Evolutionary conservation across 208 protist genomes (phyloP).

Genomic region (Tritrichomonas foetus): DNA sequence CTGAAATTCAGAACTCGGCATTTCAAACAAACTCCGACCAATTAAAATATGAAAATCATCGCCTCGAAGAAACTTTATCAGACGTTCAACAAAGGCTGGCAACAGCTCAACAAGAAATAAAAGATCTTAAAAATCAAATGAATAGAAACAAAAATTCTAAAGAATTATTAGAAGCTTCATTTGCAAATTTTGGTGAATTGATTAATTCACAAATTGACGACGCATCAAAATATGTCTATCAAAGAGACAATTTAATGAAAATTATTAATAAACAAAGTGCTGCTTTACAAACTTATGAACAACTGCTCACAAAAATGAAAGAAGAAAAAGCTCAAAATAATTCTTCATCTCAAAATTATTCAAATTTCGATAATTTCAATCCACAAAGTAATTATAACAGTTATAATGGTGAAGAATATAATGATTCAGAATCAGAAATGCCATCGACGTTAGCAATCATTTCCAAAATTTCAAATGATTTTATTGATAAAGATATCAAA

Average conservation of each 20-base stretch:
- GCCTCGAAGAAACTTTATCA: not conserved
- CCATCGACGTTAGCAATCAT: no score
- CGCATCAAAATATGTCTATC: not conserved
- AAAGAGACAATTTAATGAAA: not conserved
- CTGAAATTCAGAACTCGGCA: not conserved
- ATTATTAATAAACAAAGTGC: not conserved
- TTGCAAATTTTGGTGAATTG: not conserved
- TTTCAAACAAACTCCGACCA: not conserved
- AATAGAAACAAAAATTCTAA: not conserved
- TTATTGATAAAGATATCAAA: no score
- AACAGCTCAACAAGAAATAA: not conserved
- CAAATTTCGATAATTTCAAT: no score
- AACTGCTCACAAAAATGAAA: no score
- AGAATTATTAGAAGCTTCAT: not conserved
- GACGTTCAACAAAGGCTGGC: not conserved
- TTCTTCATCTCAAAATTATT: no score
- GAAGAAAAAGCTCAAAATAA: no score
- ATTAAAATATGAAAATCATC: not conserved
- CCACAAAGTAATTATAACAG: no score
- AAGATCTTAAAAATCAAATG: not conserved
- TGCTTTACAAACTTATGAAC: not conserved
- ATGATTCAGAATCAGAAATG: no score
- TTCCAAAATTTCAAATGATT: no score
- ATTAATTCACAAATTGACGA: not conserved
- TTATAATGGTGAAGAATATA: no score